Conservation (phyloP, 139 green algal genomes). For the Eudorina sp. region DNA sequence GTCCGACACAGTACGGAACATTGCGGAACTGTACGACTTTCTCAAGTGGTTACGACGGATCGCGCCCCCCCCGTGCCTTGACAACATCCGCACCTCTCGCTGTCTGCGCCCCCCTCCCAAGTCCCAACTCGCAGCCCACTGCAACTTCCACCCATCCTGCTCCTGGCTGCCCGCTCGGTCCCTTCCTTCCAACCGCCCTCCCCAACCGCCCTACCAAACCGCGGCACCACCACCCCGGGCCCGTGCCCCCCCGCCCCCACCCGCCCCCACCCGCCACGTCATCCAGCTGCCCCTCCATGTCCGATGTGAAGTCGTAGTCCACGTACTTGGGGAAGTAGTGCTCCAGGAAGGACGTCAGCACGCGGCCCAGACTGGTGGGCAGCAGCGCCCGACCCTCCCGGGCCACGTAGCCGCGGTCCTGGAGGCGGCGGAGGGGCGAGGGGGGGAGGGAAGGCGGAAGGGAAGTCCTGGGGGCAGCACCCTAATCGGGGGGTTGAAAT, state of each 20-base stretch:
- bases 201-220: background rate
- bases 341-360: conserved; percentile 84
- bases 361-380: conserved; percentile 70
- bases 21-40: too few species aligned
- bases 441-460: background rate
- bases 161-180: background rate
- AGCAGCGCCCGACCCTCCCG: conserved; percentile 69
- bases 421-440: background rate
- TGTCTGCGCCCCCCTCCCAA: too few species aligned
- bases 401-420: conserved; percentile 80
- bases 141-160: too few species aligned
- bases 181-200: background rate
- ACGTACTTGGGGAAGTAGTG: conserved; percentile 86
- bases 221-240: background rate
- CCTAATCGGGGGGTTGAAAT: too few species aligned
- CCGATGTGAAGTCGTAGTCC: conserved; percentile 85
- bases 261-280: conserved; percentile 68
- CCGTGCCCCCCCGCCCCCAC: background rate
- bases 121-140: too few species aligned
- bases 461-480: background rate
- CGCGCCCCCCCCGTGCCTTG: too few species aligned
- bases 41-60: too few species aligned
- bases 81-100: too few species aligned
- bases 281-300: conserved; percentile 78
- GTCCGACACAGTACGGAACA: too few species aligned